Conservation (phyloP, 306 rosid species). For the Phaseolus lunatus region DNA sequence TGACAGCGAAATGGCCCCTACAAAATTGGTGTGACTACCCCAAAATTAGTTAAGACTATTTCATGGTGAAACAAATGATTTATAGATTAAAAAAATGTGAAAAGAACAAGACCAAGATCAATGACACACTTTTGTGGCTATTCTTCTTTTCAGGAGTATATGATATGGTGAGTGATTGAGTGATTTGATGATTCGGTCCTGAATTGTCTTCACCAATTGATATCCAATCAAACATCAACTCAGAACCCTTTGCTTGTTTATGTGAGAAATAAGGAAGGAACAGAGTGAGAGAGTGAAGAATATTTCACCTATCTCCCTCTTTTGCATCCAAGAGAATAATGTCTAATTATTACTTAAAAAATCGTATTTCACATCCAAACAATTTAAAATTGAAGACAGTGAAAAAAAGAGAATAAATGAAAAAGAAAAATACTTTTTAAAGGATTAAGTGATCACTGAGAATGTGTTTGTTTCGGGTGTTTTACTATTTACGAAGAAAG, state of each 20-base stretch:
- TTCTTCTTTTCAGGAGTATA: not conserved
- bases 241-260: not conserved
- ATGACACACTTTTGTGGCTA: not conserved
- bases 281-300: too few species aligned
- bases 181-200: conserved; percentile 43
- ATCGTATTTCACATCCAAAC: too few species aligned
- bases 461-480: too few species aligned
- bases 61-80: not conserved
- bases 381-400: too few species aligned
- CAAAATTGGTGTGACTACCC: conserved; percentile 9
- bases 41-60: conserved; percentile 24
- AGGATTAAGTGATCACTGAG: too few species aligned
- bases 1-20: conserved; percentile 6
- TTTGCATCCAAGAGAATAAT: too few species aligned
- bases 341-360: too few species aligned
- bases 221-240: conserved; percentile 23
- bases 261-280: not conserved
- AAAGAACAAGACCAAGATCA: not conserved
- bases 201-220: conserved; percentile 27
- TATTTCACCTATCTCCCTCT: too few species aligned
- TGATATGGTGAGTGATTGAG: conserved; percentile 27
- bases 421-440: too few species aligned
- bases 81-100: not conserved
- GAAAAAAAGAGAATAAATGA: too few species aligned
- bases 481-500: too few species aligned